Percentiles rank a stretch among this genome's conserved stretches.
Conservation (phyloP, 441 rosid genomes). For the Metrosideros polymorpha region DNA sequence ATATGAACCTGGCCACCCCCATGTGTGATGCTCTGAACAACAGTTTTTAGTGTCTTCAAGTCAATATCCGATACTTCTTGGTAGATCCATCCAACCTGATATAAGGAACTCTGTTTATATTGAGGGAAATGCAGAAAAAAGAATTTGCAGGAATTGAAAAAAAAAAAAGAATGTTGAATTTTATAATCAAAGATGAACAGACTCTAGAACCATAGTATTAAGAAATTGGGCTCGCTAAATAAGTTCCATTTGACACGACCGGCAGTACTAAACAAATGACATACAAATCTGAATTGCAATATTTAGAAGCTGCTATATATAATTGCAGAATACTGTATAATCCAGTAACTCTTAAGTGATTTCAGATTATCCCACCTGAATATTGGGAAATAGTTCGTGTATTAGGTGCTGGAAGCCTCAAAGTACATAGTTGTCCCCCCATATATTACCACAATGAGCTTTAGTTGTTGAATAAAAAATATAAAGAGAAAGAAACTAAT, state of each 20-base stretch:
- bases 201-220: not conserved
- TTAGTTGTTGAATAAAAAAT: not conserved
- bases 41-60: conserved; percentile 34
- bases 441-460: not conserved
- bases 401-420: not conserved
- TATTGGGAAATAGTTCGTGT: not conserved
- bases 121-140: not conserved
- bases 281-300: not conserved
- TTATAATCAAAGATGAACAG: not conserved
- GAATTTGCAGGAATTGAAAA: not conserved
- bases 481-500: not conserved
- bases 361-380: not conserved
- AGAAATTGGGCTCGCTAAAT: not conserved
- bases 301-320: not conserved
- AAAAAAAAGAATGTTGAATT: not conserved
- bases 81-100: conserved; percentile 58
- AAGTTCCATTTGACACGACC: not conserved
- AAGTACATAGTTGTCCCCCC: not conserved
- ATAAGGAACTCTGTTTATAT: not conserved
- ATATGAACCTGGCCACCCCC: conserved; percentile 43
- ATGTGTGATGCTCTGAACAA: conserved; percentile 17
- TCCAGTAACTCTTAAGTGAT: not conserved
- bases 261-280: not conserved
- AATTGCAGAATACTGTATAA: not conserved
- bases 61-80: conserved; percentile 38